Evolutionary conservation across 2,329 filamentous ascomycete genomes (phyloP).

Genomic region (Alternaria triticimaculans): DNA sequence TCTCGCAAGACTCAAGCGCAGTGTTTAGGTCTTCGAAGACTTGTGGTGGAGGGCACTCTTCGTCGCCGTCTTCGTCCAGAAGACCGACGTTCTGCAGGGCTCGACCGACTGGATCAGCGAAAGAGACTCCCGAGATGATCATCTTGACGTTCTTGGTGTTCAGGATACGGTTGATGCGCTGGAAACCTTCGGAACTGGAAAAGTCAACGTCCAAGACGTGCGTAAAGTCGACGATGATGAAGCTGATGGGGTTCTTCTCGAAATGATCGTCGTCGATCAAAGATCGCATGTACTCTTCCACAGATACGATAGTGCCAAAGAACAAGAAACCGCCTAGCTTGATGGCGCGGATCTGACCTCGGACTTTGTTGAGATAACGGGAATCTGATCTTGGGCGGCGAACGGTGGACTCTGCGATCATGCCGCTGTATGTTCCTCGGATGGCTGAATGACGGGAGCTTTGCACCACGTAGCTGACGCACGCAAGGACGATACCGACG

Average conservation of each 20-base stretch:
- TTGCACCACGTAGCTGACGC: conserved; percentile 88
- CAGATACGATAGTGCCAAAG: conserved; percentile 95
- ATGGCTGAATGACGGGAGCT: conserved; percentile 90
- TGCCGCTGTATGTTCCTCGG: conserved; percentile 86
- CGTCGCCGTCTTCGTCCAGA: conserved; percentile 74
- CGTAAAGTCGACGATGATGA: conserved; percentile 85
- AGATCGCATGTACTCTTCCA: conserved; percentile 84
- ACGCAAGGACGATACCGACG: conserved; percentile 88
- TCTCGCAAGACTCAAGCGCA: conserved; percentile 92
- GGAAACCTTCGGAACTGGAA: conserved; percentile 94
- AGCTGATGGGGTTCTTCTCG: conserved; percentile 78
- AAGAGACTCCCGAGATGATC: conserved; percentile 81
- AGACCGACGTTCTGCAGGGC: conserved; percentile 85
- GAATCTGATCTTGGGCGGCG: conserved; percentile 88
- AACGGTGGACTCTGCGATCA: conserved; percentile 89
- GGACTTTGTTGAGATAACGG: conserved; percentile 83
- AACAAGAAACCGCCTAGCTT: conserved; percentile 97
- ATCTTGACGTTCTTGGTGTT: conserved; percentile 78
- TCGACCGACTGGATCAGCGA: conserved; percentile 75
- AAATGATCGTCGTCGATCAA: conserved; percentile 86
- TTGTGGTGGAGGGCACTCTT: conserved; percentile 54
- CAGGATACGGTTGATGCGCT: conserved; percentile 85
- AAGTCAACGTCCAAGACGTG: conserved; percentile 95
- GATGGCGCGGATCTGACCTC: conserved; percentile 85
- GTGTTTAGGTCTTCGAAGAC: conserved; percentile 92